These are phyloP conservation scores for Coprinopsis cinerea DNA, from an alignment of 768 basidiomycete genomes.

Conservation along the genomic window DNA sequence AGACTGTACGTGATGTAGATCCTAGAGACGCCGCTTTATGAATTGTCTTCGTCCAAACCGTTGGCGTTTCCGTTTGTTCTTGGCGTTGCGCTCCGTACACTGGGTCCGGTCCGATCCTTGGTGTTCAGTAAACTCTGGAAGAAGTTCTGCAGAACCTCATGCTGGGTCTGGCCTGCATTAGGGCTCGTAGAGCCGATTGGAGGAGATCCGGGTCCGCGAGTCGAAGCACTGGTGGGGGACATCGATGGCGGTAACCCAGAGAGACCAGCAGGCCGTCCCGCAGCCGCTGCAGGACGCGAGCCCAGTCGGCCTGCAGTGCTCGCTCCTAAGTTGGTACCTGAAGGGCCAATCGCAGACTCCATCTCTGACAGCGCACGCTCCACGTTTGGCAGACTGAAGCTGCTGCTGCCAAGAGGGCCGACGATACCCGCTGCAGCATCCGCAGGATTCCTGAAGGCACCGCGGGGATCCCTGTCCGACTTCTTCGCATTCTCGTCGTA, in stretches of 20 bases:
- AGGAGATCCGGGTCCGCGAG: conserved; percentile 36
- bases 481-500: conserved; percentile 91
- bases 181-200: conserved; percentile 19
- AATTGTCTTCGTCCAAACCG: conserved; percentile 32
- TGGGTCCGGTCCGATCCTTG: conserved; percentile 46
- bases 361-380: conserved; percentile 85
- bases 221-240: conserved; percentile 22
- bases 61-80: conserved; percentile 23
- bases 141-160: conserved; percentile 83
- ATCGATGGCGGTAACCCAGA: conserved; percentile 31
- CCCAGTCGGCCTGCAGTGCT: conserved; percentile 23
- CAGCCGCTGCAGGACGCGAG: conserved; percentile 19
- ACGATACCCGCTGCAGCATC: conserved; percentile 77
- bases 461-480: conserved; percentile 83
- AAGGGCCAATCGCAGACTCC: conserved; percentile 48
- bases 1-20: conserved; percentile 8
- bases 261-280: conserved; percentile 33
- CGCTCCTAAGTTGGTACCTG: conserved; percentile 18
- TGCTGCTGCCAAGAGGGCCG: conserved; percentile 86
- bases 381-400: conserved; percentile 80
- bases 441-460: conserved; percentile 74
- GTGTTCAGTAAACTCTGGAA: conserved; percentile 77
- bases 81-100: conserved; percentile 14
- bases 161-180: conserved; percentile 49
- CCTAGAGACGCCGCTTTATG: conserved; percentile 13